Evolutionary conservation across 1,139 yeast genomes (phyloP).

Genomic region (Yamadazyma sp.): DNA sequence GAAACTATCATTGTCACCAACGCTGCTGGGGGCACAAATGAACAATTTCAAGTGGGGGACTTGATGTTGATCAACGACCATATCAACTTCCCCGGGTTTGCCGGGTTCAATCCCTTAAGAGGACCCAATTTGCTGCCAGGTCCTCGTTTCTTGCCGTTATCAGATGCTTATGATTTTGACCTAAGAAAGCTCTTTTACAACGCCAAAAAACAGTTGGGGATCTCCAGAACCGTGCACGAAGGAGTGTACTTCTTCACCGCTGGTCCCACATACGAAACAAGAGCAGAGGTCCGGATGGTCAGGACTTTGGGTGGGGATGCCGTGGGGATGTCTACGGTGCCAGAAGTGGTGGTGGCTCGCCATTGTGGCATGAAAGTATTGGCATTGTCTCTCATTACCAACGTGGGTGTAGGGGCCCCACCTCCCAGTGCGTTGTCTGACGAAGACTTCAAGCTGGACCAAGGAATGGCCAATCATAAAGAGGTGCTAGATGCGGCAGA

Average conservation of each 20-base stretch:
- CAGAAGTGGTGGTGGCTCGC: conserved; percentile 90
- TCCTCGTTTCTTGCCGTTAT: conserved; percentile 81
- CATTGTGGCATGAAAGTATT: conserved; percentile 80
- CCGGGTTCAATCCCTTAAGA: conserved; percentile 83
- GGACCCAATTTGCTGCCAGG: conserved; percentile 87
- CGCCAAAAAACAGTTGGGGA: conserved; percentile 48
- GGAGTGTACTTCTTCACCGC: conserved; percentile 85
- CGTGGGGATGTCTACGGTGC: conserved; percentile 98
- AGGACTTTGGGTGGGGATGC: conserved; percentile 82
- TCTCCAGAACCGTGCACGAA: conserved; percentile 70
- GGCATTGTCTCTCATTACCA: conserved; percentile 85
- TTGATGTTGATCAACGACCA: conserved; percentile 89
- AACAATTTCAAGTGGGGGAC: conserved; percentile 73
- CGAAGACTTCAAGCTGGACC: conserved; percentile 53
- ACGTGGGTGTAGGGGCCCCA: conserved; percentile 70
- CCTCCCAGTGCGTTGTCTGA: conserved; percentile 75
- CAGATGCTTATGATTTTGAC: conserved; percentile 83
- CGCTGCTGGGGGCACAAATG: conserved; percentile 90
- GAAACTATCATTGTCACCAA: conserved; percentile 74
- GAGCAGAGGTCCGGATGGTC: conserved; percentile 87
- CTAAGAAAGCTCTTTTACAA: conserved; percentile 60
- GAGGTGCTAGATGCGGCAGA: conserved; percentile 86
- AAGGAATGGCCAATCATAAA: conserved; percentile 84
- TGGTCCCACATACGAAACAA: conserved; percentile 92
- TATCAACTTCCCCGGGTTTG: conserved; percentile 84